A percentile compares a stretch with the other conserved stretches of the same genome.
Conservation (phyloP, 2,329 filamentous ascomycete genomes). For the Colletotrichum nymphaeae region DNA sequence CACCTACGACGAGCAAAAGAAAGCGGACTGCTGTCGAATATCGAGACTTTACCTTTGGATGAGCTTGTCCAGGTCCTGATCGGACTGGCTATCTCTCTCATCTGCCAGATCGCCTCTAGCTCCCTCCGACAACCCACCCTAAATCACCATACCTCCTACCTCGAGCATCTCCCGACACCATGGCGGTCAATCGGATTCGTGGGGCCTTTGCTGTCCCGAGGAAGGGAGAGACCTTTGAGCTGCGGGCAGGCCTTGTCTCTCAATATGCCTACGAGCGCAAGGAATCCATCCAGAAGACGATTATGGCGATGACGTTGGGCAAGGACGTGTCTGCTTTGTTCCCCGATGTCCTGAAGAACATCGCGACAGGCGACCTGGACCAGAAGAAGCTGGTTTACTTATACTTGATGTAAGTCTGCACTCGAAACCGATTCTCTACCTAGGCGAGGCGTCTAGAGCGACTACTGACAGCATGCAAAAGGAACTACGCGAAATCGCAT, state of each 20-base stretch:
- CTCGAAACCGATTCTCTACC: constrained; percentile 7
- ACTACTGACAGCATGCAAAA: constrained; percentile 37
- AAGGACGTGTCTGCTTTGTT: constrained; percentile 98
- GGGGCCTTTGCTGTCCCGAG: constrained; percentile 92
- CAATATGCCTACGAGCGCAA: constrained; percentile 99
- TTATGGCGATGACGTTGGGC: constrained; percentile 99
- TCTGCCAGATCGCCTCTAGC: constrained; percentile 7
- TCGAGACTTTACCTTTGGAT: constrained; percentile 17
- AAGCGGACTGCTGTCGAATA: neutral
- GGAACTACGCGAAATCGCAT: constrained; percentile 99
- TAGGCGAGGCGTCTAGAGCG: neutral
- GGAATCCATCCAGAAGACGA: constrained; percentile 99
- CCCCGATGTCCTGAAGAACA: constrained; percentile 98
- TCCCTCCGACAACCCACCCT: neutral
- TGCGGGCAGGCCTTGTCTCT: constrained; percentile 93
- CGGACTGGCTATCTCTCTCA: constrained; percentile 30
- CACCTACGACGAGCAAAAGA: constrained; percentile 13
- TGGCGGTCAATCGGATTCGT: constrained; percentile 97
- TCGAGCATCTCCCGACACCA: constrained; percentile 53
- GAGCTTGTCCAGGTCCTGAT: constrained; percentile 29
- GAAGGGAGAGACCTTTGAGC: constrained; percentile 98
- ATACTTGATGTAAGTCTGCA: constrained; percentile 85
- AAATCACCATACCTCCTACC: constrained; percentile 41
- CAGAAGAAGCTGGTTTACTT: constrained; percentile 99
- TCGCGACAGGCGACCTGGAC: constrained; percentile 92